These are phyloP conservation scores for Candida xyloterini DNA, from an alignment of 805 yeast species.

Conservation along the genomic window DNA sequence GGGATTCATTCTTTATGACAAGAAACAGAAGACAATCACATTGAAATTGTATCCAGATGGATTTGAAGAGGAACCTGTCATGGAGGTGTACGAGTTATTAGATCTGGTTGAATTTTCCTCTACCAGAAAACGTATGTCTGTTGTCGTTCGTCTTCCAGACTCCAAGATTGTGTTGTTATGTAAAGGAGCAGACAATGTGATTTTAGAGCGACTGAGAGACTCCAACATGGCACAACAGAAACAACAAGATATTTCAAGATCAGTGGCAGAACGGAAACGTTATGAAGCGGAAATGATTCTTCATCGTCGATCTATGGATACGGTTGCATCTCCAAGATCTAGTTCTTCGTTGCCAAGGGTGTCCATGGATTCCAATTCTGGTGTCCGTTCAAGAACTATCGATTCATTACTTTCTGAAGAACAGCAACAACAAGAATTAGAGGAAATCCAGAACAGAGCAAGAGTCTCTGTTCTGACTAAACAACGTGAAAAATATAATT, in stretches of 20 bases:
- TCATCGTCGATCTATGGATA: constrained; percentile 48
- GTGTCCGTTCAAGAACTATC: constrained; percentile 16
- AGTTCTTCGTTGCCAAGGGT: constrained; percentile 26
- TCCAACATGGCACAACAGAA: constrained; percentile 59
- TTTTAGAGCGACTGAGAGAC: constrained; percentile 67
- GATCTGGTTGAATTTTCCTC: constrained; percentile 86
- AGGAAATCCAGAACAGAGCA: constrained; percentile 49
- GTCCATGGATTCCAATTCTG: constrained; percentile 24
- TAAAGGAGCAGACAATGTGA: constrained; percentile 94
- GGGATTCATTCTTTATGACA: constrained; percentile 81
- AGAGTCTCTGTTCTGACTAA: constrained; percentile 57
- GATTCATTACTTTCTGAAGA: constrained; percentile 32
- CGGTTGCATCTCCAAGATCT: constrained; percentile 23
- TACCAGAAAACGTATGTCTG: constrained; percentile 89
- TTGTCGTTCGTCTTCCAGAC: constrained; percentile 75
- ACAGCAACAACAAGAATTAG: constrained; percentile 50
- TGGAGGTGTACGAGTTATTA: constrained; percentile 70
- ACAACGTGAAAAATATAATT: constrained; percentile 51
- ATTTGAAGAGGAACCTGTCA: constrained; percentile 57
- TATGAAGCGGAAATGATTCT: constrained; percentile 75
- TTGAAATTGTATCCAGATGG: constrained; percentile 84
- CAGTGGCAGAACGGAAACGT: constrained; percentile 60
- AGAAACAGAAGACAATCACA: constrained; percentile 55
- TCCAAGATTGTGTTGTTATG: constrained; percentile 72
- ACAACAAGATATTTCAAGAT: constrained; percentile 57